Conservation (phyloP, 2,329 filamentous ascomycete genomes). For the Lojkania enalia region DNA sequence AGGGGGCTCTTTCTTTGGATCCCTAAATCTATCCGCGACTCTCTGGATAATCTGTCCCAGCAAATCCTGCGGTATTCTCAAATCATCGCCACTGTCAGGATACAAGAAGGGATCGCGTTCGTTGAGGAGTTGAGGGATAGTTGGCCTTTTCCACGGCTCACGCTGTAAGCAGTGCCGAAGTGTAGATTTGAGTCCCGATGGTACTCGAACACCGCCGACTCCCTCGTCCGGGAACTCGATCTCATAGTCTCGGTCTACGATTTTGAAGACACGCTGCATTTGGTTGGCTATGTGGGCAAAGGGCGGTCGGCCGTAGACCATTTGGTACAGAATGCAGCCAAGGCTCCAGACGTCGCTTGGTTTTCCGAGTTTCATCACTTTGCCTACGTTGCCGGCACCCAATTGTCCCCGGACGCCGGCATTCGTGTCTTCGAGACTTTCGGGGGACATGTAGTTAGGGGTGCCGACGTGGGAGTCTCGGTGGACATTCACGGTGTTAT, state of each 20-base stretch:
- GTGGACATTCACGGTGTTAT: slow-evolving; percentile 96
- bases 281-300: slow-evolving; percentile 91
- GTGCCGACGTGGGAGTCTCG: slow-evolving; percentile 94
- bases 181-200: slow-evolving; percentile 59
- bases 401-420: slow-evolving; percentile 54
- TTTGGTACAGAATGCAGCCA: slow-evolving; percentile 95
- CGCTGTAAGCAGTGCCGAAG: slow-evolving; percentile 62
- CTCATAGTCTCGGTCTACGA: slow-evolving; percentile 74
- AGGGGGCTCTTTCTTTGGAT: slow-evolving; percentile 55
- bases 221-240: slow-evolving; percentile 74
- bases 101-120: slow-evolving; percentile 62
- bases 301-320: slow-evolving; percentile 95
- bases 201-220: slow-evolving; percentile 64
- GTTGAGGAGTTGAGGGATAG: slow-evolving; percentile 59
- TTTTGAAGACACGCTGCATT: slow-evolving; percentile 83
- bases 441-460: slow-evolving; percentile 98
- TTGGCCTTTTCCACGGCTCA: slow-evolving; percentile 60
- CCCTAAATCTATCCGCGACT: slow-evolving; percentile 62
- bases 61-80: slow-evolving; percentile 57
- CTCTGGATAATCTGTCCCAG: slow-evolving; percentile 62
- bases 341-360: slow-evolving; percentile 95
- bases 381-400: slow-evolving; percentile 50
- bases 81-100: slow-evolving; percentile 58
- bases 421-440: slow-evolving; percentile 88
- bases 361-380: slow-evolving; percentile 94